Percentiles rank a stretch among this genome's conserved stretches.
Evolutionary conservation across 768 basidiomycete species (phyloP).

Genomic region (Tylopilus sp.): DNA sequence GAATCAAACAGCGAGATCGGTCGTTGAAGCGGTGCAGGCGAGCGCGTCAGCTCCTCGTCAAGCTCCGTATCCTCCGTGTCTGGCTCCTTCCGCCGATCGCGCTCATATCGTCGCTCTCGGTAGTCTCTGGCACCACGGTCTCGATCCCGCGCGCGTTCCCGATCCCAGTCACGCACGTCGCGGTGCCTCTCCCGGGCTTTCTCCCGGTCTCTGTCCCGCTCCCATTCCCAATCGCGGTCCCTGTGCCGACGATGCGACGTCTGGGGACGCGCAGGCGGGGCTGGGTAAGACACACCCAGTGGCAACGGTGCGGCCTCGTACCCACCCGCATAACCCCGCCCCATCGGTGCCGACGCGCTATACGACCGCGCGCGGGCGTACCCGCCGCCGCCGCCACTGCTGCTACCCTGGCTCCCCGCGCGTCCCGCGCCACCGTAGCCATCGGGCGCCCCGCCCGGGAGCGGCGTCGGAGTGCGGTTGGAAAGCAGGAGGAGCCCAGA

Average conservation of each 20-base stretch:
- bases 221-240: slow-evolving; percentile 6
- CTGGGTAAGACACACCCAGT: slow-evolving; percentile 25
- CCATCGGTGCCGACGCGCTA: slow-evolving; percentile 9
- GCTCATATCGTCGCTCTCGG: not conserved
- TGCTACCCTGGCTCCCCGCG: not conserved
- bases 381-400: not conserved
- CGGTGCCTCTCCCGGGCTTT: too few species aligned
- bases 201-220: slow-evolving; percentile 1
- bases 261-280: slow-evolving; percentile 21
- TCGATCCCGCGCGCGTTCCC: not conserved
- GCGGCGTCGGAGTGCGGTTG: not conserved
- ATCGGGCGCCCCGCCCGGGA: not conserved
- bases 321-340: not conserved
- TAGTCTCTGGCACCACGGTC: not conserved
- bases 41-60: slow-evolving; percentile 14
- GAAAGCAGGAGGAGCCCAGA: not conserved
- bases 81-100: not conserved
- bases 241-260: slow-evolving; percentile 21
- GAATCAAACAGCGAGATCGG: slow-evolving; percentile 33
- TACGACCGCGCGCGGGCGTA: slow-evolving; percentile 13
- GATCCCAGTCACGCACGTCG: not conserved
- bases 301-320: slow-evolving; percentile 29
- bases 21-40: slow-evolving; percentile 28
- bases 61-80: slow-evolving; percentile 8
- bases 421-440: not conserved